Evolutionary conservation across 1,284 basidiomycete genomes (phyloP), one percentile per base, ranked within the genome.

Genomic region (Cystobasidium pallidum): DNA sequence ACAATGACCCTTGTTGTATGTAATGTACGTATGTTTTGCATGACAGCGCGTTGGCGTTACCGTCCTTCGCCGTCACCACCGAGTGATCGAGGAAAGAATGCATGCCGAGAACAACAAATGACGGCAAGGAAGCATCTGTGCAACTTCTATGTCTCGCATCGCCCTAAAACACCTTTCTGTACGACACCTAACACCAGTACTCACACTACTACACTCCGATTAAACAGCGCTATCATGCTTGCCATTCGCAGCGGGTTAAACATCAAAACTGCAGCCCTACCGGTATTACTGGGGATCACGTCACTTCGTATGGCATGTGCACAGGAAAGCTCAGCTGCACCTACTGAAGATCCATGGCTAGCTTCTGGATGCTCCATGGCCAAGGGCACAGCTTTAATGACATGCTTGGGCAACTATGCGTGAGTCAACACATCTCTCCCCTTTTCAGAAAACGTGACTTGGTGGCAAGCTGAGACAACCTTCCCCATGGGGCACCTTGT

Each of bases 361-460:
- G 62, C 43, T 30, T 49, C 70, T 21, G 75, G 75, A 11, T 75
- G 75, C 54, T 43, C 62, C 45, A 74, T 75, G 73, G 68, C n/a
- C 13, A 32, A 55, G 19, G 70, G 59, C 1, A 41, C n/a, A 0
- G 63, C 21, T 6, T 54, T 75, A 19, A 75, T 72, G 73, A 3
- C 58, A 13, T 75, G 75, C 51, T 45, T 75, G 11, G 75, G 75
- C 26, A 41, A 52, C 17, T 75, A 66, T 55, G 75, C 73, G 43
- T 64, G 62, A 36, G 62, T 64, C 28, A 21, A 15, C 34, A 26
- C 1, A n/a, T n/a, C 2, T 11, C 24, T 1, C 24, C 28, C 21
- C 21, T 52, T 52, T 28, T 3, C 1, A 36, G 54, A 57, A 57
- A 57, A 57, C 54, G 54, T 57, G 54, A 57, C 54, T 34, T 28